Evolutionary conservation across 164 flowering plant genomes (phyloP).

Genomic region (Aristolochia contorta): DNA sequence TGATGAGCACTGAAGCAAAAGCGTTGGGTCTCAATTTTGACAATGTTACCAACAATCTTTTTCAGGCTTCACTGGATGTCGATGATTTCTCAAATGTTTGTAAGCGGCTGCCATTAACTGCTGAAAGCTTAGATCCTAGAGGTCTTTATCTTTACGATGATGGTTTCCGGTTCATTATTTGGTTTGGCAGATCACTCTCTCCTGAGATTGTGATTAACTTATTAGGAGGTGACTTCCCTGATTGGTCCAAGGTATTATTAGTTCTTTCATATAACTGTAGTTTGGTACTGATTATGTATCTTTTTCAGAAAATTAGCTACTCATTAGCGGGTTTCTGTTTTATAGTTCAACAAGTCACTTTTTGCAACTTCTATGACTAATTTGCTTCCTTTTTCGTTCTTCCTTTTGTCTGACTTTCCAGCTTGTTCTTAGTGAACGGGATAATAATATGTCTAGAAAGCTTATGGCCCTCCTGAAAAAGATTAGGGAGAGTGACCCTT

Average conservation of each 20-base stretch:
- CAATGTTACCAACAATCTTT: background rate
- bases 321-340: too few relatives aligned
- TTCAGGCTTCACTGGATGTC: constrained; percentile 32
- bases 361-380: background rate
- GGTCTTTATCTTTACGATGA: constrained; percentile 87
- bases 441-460: constrained; percentile 68
- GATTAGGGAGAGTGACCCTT: constrained; percentile 48
- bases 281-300: background rate
- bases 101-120: constrained; percentile 48
- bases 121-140: constrained; percentile 70
- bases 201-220: constrained; percentile 56
- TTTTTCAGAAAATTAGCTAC: background rate
- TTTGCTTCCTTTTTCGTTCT: background rate
- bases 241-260: constrained; percentile 55
- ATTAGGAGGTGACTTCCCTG: constrained; percentile 61
- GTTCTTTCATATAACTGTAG: background rate
- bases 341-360: background rate
- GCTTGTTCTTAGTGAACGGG: constrained; percentile 26
- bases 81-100: constrained; percentile 31
- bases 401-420: background rate
- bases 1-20: background rate
- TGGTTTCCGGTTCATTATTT: constrained; percentile 77
- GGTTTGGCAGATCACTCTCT: constrained; percentile 87
- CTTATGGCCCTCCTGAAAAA: constrained; percentile 41
- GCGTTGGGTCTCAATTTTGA: background rate